Evolutionary conservation across 1,284 basidiomycete species (phyloP).

Genomic region (Erythrobasidium hasegawianum): DNA sequence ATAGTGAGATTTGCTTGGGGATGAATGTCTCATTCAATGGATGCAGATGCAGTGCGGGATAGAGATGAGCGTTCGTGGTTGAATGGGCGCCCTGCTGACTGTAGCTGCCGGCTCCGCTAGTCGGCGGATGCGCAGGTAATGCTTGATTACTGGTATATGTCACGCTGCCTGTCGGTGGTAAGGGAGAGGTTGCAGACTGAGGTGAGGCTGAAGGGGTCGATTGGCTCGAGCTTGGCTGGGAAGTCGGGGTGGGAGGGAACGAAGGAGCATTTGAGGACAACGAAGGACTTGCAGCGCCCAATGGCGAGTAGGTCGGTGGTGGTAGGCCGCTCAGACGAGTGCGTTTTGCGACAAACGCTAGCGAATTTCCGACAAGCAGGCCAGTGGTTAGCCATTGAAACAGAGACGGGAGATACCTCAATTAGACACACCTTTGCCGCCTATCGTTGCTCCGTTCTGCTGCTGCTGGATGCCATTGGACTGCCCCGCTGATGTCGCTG

Average conservation of each 20-base stretch:
- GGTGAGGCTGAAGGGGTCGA: conserved; percentile 35
- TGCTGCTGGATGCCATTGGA: neutral
- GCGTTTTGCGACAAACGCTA: conserved; percentile 11
- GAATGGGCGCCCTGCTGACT: neutral
- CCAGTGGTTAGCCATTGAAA: neutral
- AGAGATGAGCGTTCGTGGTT: conserved; percentile 28
- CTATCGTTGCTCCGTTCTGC: neutral
- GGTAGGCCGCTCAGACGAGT: conserved; percentile 17
- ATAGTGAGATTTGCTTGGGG: conserved; percentile 89
- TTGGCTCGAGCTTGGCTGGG: conserved; percentile 26
- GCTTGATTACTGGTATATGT: neutral
- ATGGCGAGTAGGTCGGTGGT: conserved; percentile 21
- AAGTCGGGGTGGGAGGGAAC: conserved; percentile 1
- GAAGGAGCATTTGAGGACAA: conserved; percentile 13
- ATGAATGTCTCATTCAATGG: conserved; percentile 94
- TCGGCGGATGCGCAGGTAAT: neutral
- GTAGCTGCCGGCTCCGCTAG: conserved; percentile 5
- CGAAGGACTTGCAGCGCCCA: conserved; percentile 23
- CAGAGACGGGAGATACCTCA: neutral
- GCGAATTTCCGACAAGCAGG: neutral
- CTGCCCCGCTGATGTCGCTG: neutral
- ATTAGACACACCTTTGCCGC: neutral
- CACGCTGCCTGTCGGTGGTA: neutral
- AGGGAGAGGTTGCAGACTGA: conserved; percentile 4
- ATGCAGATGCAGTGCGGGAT: conserved; percentile 72